Evolutionary conservation across 2,329 filamentous ascomycete species (phyloP), one percentile per base, ranked within the genome.

Genomic region (Fusarium secorum): DNA sequence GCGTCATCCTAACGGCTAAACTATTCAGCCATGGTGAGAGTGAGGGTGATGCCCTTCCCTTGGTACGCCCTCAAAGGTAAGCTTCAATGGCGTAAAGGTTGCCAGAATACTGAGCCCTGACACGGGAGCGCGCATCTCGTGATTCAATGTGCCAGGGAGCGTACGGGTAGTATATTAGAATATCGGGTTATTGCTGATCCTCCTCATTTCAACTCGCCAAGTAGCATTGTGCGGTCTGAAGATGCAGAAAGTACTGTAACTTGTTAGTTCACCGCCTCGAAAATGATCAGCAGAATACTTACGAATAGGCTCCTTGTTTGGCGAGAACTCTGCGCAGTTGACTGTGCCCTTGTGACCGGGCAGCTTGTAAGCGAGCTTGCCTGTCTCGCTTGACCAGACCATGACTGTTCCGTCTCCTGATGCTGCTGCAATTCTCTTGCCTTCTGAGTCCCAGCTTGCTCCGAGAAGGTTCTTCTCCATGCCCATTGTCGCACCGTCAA

Each of bases 261-360:
- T 39, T 38, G 77, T 86, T 75, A 86, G 82, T 48, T 44, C 44
- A 54, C 49, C 41, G 41, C 24, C 14, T 46, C 22, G 20, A 30
- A 22, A 14, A 32, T 17, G 22, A 24, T 17, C 15, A 36, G 5
- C n/a, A 30, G 13, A 33, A 42, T 36, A 52, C 93, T 90, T 87
- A 97, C 95, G 88, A 68, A 98, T 92, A 24, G 94, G 94, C 75
- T 98, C 94, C 66, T 91, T 89, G 41, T 88, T 88, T 8, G 95
- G 94, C 52, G 93, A 91, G 78, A 99, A 97, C 74, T 97, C 92
- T 59, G 95, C 95, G 79, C 95, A 94, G 79, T 98, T 99, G 55
- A 98, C 96, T 1, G 93, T 93, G 36, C 95, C 96, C 82, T 94
- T 96, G 80, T 99, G 96, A 2, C 96, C 96, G 2, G 96, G 96